Evolutionary conservation across 495 filamentous ascomycete genomes (phyloP).

Genomic region (Penicillium daleae): DNA sequence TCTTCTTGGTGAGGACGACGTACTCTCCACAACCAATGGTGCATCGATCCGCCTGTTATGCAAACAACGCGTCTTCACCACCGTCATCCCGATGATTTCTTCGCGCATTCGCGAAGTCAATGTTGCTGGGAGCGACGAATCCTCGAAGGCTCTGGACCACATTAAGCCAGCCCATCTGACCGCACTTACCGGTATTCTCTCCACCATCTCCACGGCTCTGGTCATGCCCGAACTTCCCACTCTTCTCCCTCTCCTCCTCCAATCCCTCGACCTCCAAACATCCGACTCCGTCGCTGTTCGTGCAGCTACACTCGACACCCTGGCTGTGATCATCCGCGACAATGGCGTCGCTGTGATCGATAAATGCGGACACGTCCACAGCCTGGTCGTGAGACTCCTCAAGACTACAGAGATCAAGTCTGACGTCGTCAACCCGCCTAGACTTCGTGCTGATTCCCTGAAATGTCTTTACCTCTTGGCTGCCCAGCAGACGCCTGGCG

Average conservation of each 20-base stretch:
- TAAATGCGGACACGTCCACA: constrained; percentile 62
- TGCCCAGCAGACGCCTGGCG: constrained; percentile 29
- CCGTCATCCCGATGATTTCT: constrained; percentile 62
- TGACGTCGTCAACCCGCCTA: constrained; percentile 37
- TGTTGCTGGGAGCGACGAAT: constrained; percentile 26
- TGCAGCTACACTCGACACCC: constrained; percentile 62
- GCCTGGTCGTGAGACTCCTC: constrained; percentile 62
- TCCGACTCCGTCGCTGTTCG: constrained; percentile 57
- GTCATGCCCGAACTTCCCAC: constrained; percentile 62
- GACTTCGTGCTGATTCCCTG: constrained; percentile 56
- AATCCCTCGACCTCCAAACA: constrained; percentile 66
- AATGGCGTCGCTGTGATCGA: constrained; percentile 53
- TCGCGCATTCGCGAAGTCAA: constrained; percentile 55
- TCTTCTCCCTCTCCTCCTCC: constrained; percentile 69
- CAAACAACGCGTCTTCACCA: constrained; percentile 67
- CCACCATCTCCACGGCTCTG: constrained; percentile 60
- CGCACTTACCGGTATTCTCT: constrained; percentile 67
- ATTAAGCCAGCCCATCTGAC: constrained; percentile 66
- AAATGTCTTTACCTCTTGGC: constrained; percentile 62
- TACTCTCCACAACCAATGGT: constrained; percentile 66
- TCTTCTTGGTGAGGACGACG: constrained; percentile 64
- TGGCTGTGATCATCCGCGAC: constrained; percentile 62
- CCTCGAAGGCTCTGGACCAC: constrained; percentile 25
- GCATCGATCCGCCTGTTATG: constrained; percentile 65
- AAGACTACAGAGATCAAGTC: constrained; percentile 40